Percentiles rank a stretch among this genome's conserved stretches.
Evolutionary conservation across 2,329 filamentous ascomycete species (phyloP).

Genomic region (Aspergillus latus): DNA sequence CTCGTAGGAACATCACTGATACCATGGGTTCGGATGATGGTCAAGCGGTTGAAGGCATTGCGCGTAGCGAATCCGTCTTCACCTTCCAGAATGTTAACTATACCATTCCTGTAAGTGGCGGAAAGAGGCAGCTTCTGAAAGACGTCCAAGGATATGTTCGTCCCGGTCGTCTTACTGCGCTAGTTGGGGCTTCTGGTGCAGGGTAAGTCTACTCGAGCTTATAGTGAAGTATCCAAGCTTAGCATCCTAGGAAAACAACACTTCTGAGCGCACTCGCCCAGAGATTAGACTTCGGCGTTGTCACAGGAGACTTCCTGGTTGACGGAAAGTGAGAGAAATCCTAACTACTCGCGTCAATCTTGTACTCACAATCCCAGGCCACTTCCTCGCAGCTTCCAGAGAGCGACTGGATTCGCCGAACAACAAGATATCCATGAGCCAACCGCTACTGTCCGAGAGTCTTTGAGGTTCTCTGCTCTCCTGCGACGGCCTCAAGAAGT

Average conservation of each 20-base stretch:
- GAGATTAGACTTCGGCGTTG: slow-evolving; percentile 45
- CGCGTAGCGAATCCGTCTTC: slow-evolving; percentile 68
- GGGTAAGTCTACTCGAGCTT: slow-evolving; percentile 30
- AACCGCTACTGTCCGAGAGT: slow-evolving; percentile 65
- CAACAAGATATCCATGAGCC: slow-evolving; percentile 69
- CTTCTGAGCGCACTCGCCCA: slow-evolving; percentile 50
- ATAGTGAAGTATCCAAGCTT: neutral
- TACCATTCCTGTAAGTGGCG: slow-evolving; percentile 50
- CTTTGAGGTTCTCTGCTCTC: slow-evolving; percentile 64
- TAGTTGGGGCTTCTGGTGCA: slow-evolving; percentile 75
- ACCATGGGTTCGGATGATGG: slow-evolving; percentile 21
- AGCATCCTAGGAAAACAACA: slow-evolving; percentile 47
- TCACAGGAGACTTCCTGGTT: slow-evolving; percentile 47
- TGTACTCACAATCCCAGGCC: slow-evolving; percentile 28
- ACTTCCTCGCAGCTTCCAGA: slow-evolving; percentile 51
- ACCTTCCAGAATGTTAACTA: slow-evolving; percentile 89
- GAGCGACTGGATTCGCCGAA: slow-evolving; percentile 57
- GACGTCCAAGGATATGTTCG: slow-evolving; percentile 71
- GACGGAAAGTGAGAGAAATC: slow-evolving; percentile 41
- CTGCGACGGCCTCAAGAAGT: slow-evolving; percentile 62
- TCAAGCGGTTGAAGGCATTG: slow-evolving; percentile 50
- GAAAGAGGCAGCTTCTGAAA: slow-evolving; percentile 53
- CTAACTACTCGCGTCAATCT: neutral
- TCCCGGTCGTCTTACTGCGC: slow-evolving; percentile 72
- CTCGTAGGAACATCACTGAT: slow-evolving; percentile 21